Conservation (phyloP, 331 rosid species). For the Malus hybrid region DNA sequence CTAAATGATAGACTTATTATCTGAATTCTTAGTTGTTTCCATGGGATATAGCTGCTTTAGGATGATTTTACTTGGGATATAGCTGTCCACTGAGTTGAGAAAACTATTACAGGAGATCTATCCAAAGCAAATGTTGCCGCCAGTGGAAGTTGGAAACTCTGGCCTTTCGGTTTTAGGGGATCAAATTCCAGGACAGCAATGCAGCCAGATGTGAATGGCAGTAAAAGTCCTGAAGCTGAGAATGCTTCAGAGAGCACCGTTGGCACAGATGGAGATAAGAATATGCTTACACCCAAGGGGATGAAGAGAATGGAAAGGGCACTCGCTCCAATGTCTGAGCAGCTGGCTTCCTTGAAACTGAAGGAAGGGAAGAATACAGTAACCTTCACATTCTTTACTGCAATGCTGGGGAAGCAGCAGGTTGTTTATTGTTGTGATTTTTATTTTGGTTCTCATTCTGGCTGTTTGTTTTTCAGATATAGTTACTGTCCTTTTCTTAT, state of each 20-base stretch:
- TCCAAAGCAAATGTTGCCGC: constrained; percentile 28
- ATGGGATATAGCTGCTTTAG: constrained; percentile 28
- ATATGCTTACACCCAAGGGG: constrained; percentile 21
- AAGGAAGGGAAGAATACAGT: constrained; percentile 80
- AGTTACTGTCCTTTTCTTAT: constrained; percentile 6
- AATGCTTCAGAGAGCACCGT: constrained; percentile 33
- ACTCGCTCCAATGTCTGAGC: constrained; percentile 72
- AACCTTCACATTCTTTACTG: constrained; percentile 75
- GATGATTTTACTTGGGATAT: constrained; percentile 26
- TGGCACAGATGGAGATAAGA: constrained; percentile 10
- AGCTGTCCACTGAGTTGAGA: constrained; percentile 32
- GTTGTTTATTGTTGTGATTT: constrained; percentile 22
- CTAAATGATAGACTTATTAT: constrained; percentile 24
- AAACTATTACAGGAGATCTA: constrained; percentile 57
- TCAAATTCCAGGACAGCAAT: constrained; percentile 28
- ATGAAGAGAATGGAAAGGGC: constrained; percentile 40
- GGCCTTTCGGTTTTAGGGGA: constrained; percentile 70
- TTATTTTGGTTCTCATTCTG: constrained; percentile 4
- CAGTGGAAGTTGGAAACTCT: constrained; percentile 66
- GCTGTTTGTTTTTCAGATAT: not conserved
- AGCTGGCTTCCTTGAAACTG: constrained; percentile 74
- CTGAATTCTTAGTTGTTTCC: constrained; percentile 13
- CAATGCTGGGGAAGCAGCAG: constrained; percentile 70
- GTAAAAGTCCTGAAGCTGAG: constrained; percentile 20
- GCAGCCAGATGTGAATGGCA: constrained; percentile 28